phyloP scores from a whole-genome alignment of 75 land plant species.

The Isoetes taiwanensis region DNA sequence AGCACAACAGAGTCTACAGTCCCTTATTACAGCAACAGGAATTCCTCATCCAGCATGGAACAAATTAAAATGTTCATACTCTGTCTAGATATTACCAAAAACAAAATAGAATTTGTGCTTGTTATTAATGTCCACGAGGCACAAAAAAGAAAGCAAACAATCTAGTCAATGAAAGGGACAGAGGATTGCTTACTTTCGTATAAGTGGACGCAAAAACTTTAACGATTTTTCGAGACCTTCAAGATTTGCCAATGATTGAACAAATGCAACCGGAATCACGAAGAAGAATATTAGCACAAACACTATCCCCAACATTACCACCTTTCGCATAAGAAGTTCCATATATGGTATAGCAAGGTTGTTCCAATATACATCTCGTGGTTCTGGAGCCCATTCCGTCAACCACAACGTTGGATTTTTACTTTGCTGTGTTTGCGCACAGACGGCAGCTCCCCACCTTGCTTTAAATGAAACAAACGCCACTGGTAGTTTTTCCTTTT shows the following conservation, averaged over 20 bases:
- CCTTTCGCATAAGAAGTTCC: slow-evolving; percentile 12
- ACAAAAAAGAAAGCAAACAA: no score
- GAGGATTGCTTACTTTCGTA: slow-evolving; percentile 8
- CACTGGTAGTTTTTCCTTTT: slow-evolving; percentile 17
- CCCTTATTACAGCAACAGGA: no score
- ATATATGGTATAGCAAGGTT: slow-evolving; percentile 20
- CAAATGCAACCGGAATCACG: slow-evolving; percentile 26
- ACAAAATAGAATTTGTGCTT: no score
- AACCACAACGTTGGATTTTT: slow-evolving; percentile 19
- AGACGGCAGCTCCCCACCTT: slow-evolving; percentile 29
- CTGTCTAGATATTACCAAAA: no score
- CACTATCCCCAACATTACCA: slow-evolving; percentile 6
- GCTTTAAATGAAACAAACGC: slow-evolving; percentile 19
- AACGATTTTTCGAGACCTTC: slow-evolving; percentile 1
- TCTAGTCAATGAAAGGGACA: background rate
- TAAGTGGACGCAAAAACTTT: slow-evolving; percentile 11
- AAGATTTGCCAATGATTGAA: slow-evolving; percentile 18
- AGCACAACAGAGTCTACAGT: no score
- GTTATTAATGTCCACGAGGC: no score
- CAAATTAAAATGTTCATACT: no score
- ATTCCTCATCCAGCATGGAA: no score
- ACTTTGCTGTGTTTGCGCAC: slow-evolving; percentile 24
- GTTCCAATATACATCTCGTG: slow-evolving; percentile 25
- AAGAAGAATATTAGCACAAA: slow-evolving; percentile 16
- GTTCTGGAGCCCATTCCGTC: slow-evolving; percentile 26